Evolutionary conservation across 768 basidiomycete genomes (phyloP).

Genomic region (Tulasnella sp.): DNA sequence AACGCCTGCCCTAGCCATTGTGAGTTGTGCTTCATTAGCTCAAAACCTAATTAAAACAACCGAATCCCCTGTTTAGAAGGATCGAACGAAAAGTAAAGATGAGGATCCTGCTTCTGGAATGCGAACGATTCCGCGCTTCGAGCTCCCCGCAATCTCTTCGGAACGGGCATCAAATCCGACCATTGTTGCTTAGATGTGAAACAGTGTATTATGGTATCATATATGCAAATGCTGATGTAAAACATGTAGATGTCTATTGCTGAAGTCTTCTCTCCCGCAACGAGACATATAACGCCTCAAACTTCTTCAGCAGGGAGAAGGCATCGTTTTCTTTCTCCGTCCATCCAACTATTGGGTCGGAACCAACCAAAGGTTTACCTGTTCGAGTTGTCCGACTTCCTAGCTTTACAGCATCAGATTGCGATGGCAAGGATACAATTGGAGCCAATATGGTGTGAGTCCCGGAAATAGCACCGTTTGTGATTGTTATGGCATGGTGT

Average conservation of each 20-base stretch:
- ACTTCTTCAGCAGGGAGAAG: constrained; percentile 1
- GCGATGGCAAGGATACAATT: constrained; percentile 34
- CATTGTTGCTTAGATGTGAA: background rate
- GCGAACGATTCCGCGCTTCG: constrained; percentile 64
- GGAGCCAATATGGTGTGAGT: constrained; percentile 56
- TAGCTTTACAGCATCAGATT: constrained; percentile 6
- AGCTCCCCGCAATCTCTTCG: constrained; percentile 28
- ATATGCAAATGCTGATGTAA: background rate
- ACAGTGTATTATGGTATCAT: background rate
- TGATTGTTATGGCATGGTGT: constrained; percentile 47
- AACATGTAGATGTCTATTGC: background rate
- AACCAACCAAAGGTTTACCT: constrained; percentile 4
- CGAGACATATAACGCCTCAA: constrained; percentile 1
- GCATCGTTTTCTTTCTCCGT: background rate
- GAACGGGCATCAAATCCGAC: background rate
- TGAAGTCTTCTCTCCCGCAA: background rate
- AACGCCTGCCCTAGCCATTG: constrained; percentile 33
- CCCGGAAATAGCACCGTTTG: constrained; percentile 53
- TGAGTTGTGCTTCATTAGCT: constrained; percentile 18
- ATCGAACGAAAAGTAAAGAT: constrained; percentile 52
- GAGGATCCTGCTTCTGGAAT: constrained; percentile 46
- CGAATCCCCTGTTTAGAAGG: constrained; percentile 37
- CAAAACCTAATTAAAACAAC: background rate
- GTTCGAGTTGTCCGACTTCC: background rate
- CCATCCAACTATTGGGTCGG: background rate